Percentiles rank a stretch among this genome's conserved stretches.
These are phyloP conservation scores for Chrysanthemum lavandulifolium DNA, from an alignment of 129 eudicot genomes.

Conservation along the genomic window DNA sequence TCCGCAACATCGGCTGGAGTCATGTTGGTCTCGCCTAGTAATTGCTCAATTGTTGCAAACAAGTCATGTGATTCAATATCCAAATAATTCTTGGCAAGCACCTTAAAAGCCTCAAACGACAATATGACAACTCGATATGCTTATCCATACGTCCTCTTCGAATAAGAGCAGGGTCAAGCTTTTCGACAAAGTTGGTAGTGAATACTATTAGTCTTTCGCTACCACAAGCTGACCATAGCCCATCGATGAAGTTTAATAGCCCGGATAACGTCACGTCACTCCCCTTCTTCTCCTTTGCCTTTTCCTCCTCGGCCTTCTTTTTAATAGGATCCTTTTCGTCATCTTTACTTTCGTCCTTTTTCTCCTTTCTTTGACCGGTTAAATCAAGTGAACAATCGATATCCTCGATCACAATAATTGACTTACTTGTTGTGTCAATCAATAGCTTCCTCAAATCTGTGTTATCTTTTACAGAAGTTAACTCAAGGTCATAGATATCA, in stretches of 20 bases:
- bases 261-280: slow-evolving; percentile 48
- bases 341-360: neutral
- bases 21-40: slow-evolving; percentile 38
- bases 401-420: slow-evolving; percentile 57
- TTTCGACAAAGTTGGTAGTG: slow-evolving; percentile 47
- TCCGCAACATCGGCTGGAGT: slow-evolving; percentile 61
- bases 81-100: slow-evolving; percentile 37
- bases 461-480: slow-evolving; percentile 48
- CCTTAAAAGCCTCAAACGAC: slow-evolving; percentile 45
- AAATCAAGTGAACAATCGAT: slow-evolving; percentile 60
- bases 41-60: slow-evolving; percentile 18
- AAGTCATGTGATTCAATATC: slow-evolving; percentile 24
- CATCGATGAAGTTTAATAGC: slow-evolving; percentile 46
- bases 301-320: slow-evolving; percentile 23
- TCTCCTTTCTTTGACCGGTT: slow-evolving; percentile 43
- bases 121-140: slow-evolving; percentile 48
- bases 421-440: slow-evolving; percentile 49
- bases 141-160: slow-evolving; percentile 52
- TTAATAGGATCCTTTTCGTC: slow-evolving; percentile 14
- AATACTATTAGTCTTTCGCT: slow-evolving; percentile 46
- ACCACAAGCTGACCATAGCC: slow-evolving; percentile 52
- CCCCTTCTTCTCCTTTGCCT: slow-evolving; percentile 6
- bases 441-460: slow-evolving; percentile 42
- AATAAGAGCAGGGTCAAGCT: slow-evolving; percentile 56
- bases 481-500: slow-evolving; percentile 44